phyloP scores from a whole-genome alignment of 129 eudicot species.

The Rutidosis leptorrhynchoides region DNA sequence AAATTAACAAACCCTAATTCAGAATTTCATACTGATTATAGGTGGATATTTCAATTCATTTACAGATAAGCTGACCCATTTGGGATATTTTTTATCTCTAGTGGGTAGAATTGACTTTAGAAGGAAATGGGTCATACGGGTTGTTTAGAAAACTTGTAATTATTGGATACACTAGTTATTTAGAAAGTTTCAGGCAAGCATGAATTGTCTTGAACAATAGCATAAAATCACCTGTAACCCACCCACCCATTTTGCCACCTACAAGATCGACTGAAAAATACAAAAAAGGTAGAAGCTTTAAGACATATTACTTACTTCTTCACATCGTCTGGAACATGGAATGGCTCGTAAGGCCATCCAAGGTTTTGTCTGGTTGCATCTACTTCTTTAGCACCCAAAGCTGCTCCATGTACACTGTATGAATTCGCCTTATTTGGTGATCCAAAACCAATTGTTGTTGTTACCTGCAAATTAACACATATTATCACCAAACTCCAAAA shows the following conservation, averaged over 20 bases:
- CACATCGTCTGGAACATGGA: conserved; percentile 97
- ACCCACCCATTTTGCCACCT: neutral
- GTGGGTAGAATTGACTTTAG: neutral
- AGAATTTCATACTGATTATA: neutral
- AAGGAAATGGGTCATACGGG: neutral
- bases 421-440: conserved; percentile 97
- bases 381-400: conserved; percentile 94
- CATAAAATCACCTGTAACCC: neutral
- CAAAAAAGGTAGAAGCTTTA: neutral
- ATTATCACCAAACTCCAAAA: conserved; percentile 7
- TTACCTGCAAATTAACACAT: conserved; percentile 49
- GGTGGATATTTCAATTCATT: neutral
- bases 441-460: conserved; percentile 92
- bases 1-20: neutral
- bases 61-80: neutral
- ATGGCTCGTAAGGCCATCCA: conserved; percentile 95
- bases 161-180: neutral
- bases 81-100: neutral
- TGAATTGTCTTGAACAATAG: neutral
- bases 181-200: neutral
- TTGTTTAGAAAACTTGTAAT: neutral
- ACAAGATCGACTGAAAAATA: neutral
- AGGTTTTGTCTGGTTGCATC: conserved; percentile 91
- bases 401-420: conserved; percentile 88
- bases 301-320: conserved; percentile 46